These are phyloP conservation scores for Candida loeiensis DNA, from an alignment of 805 yeast genomes.

Conservation along the genomic window DNA sequence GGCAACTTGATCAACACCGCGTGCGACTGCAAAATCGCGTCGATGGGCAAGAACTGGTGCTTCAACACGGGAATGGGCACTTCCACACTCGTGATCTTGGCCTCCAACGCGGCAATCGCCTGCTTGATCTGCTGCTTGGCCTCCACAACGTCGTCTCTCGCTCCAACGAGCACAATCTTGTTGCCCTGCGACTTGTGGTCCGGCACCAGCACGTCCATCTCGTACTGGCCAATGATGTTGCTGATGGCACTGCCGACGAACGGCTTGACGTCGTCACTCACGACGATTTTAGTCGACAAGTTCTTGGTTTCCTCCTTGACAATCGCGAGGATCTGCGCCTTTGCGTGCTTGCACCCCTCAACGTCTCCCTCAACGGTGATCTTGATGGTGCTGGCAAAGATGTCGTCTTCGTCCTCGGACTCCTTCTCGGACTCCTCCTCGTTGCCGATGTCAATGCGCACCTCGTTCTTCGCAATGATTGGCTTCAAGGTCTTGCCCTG, in stretches of 20 bases:
- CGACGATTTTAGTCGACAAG: constrained; percentile 47
- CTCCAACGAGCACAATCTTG: constrained; percentile 59
- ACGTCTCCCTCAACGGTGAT: constrained; percentile 78
- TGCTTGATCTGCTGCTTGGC: constrained; percentile 52
- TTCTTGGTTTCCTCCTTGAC: constrained; percentile 71
- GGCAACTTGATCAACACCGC: constrained; percentile 60
- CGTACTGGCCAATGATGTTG: constrained; percentile 20
- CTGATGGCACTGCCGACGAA: constrained; percentile 37
- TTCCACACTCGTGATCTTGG: constrained; percentile 48
- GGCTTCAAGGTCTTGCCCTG: constrained; percentile 82
- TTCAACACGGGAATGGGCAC: constrained; percentile 63
- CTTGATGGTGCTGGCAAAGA: constrained; percentile 55
- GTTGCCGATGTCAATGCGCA: constrained; percentile 65
- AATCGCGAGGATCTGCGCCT: constrained; percentile 61
- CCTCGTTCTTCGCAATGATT: constrained; percentile 63
- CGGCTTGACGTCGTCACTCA: constrained; percentile 43
- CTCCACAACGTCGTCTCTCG: constrained; percentile 58
- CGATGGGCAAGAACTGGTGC: constrained; percentile 65
- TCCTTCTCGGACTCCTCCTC: constrained; percentile 24
- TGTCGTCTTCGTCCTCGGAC: constrained; percentile 46
- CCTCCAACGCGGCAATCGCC: constrained; percentile 41
- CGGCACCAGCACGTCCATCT: constrained; percentile 34
- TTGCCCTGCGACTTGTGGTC: constrained; percentile 33
- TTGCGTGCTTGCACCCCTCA: constrained; percentile 77
- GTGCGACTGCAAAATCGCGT: constrained; percentile 48